A percentile compares a stretch with the other conserved stretches of the same genome.
Evolutionary conservation across 352 stramenopile genomes (phyloP).

Genomic region (Pythium catenulatum): DNA sequence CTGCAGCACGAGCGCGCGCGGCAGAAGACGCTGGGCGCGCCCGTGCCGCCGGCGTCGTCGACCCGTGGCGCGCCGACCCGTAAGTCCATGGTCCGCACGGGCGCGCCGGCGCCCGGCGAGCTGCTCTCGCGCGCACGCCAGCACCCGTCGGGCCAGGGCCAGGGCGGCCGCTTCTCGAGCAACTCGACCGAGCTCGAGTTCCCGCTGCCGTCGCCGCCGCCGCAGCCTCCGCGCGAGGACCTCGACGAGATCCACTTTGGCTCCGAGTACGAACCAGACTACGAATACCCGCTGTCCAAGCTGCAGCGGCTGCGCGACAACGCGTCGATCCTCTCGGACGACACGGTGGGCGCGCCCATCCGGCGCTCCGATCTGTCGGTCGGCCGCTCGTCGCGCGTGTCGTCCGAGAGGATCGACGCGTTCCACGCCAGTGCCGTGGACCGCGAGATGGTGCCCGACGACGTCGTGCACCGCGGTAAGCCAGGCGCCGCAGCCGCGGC

Average conservation of each 20-base stretch:
- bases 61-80: background rate
- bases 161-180: background rate
- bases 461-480: conserved; percentile 1
- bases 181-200: conserved; percentile 24
- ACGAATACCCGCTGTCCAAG: conserved; percentile 50
- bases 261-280: conserved; percentile 68
- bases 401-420: conserved; percentile 2
- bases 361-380: conserved; percentile 62
- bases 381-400: conserved; percentile 31
- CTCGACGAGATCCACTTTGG: conserved; percentile 69
- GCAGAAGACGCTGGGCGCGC: conserved; percentile 4
- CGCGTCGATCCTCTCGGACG: conserved; percentile 44
- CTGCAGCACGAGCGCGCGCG: conserved; percentile 43
- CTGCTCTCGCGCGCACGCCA: conserved; percentile 27
- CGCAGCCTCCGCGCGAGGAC: background rate
- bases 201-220: background rate
- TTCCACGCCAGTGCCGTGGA: background rate
- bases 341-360: conserved; percentile 61
- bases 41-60: background rate
- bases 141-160: background rate
- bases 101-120: conserved; percentile 7
- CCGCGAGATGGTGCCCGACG: conserved; percentile 2
- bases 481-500: too few relatives aligned
- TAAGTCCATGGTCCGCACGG: conserved; percentile 23
- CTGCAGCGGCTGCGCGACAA: conserved; percentile 51